Evolutionary conservation across 2,329 filamentous ascomycete genomes (phyloP).

Genomic region (Fusarium lyarnte): DNA sequence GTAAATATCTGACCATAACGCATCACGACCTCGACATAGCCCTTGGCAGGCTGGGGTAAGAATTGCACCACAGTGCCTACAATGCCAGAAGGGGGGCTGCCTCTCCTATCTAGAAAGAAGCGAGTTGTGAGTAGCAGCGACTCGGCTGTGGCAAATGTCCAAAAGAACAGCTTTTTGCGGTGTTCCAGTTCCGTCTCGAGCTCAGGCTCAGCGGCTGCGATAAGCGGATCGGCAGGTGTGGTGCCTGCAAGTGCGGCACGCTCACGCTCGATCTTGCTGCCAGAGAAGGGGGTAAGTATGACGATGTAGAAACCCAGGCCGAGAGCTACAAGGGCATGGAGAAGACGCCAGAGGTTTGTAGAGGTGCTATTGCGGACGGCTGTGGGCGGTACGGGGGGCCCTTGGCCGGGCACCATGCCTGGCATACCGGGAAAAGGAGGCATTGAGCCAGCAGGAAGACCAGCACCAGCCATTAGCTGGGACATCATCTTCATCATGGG

Average conservation of each 20-base stretch:
- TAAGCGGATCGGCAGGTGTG: conserved; percentile 36
- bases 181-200: conserved; percentile 46
- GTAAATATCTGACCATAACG: conserved; percentile 77
- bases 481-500: conserved; percentile 74
- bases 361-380: conserved; percentile 46
- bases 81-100: conserved; percentile 67
- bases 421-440: conserved; percentile 51
- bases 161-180: conserved; percentile 68
- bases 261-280: conserved; percentile 69
- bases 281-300: conserved; percentile 73
- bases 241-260: conserved; percentile 46
- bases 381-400: conserved; percentile 48
- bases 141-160: conserved; percentile 82
- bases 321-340: conserved; percentile 78
- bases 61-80: conserved; percentile 71
- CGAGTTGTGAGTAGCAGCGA: conserved; percentile 75
- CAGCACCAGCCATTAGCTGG: conserved; percentile 69
- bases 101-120: conserved; percentile 73
- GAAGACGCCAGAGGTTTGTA: conserved; percentile 72
- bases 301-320: conserved; percentile 76
- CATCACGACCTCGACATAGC: conserved; percentile 68
- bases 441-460: conserved; percentile 43
- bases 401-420: conserved; percentile 44
- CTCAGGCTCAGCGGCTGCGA: conserved; percentile 37
- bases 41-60: conserved; percentile 70